A percentile compares a stretch with the other conserved stretches of the same genome.
phyloP scores from a whole-genome alignment of 2,329 filamentous ascomycete species.

The Chaetomium sp. region DNA sequence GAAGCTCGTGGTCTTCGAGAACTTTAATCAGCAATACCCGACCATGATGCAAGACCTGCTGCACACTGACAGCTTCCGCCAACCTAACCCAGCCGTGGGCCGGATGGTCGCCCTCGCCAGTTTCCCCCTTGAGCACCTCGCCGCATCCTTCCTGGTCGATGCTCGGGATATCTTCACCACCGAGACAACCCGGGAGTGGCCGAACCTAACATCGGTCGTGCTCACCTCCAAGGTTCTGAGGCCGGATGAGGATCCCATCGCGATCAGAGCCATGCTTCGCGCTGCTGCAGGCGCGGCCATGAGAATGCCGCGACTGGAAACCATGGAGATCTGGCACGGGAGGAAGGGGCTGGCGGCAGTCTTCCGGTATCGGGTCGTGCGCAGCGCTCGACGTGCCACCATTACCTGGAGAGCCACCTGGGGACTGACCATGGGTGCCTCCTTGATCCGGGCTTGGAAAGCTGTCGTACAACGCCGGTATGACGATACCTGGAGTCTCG shows the following conservation, averaged over 20 bases:
- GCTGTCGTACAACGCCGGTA: neutral
- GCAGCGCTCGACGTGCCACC: neutral
- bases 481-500: neutral
- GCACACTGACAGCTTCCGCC: neutral
- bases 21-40: neutral
- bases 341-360: neutral
- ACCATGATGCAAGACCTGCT: neutral
- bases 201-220: neutral
- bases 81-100: neutral
- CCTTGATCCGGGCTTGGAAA: neutral
- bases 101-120: neutral
- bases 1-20: neutral
- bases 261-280: neutral
- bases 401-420: neutral
- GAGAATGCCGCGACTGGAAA: neutral
- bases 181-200: neutral
- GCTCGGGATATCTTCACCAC: neutral
- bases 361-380: neutral
- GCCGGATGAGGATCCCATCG: neutral
- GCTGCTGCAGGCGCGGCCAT: neutral
- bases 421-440: neutral
- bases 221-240: neutral
- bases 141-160: neutral
- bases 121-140: neutral
- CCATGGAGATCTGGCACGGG: slow-evolving; percentile 2